Evolutionary conservation across 2,329 filamentous ascomycete genomes (phyloP).

Genomic region (Rutstroemia sp.): DNA sequence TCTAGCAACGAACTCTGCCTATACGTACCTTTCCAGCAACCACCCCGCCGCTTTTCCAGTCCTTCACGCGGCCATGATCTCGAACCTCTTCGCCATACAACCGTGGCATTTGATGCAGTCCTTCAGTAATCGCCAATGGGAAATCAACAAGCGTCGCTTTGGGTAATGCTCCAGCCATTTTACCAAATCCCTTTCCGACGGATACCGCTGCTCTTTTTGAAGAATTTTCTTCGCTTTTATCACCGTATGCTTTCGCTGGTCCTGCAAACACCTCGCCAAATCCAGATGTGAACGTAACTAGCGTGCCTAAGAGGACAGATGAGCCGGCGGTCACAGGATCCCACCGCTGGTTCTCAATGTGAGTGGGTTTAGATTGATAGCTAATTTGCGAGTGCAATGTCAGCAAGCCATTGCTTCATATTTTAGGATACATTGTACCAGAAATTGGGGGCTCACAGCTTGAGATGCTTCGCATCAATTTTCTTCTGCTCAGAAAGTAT

Average conservation of each 20-base stretch:
- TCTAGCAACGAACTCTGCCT: not conserved
- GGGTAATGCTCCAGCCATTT: not conserved
- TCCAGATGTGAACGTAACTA: not conserved
- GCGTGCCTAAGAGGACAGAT: not conserved
- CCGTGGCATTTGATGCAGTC: conserved; percentile 9
- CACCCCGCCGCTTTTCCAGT: conserved; percentile 9
- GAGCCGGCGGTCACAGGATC: not conserved
- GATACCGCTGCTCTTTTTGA: not conserved
- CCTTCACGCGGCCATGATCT: conserved; percentile 7
- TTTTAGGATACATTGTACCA: no score
- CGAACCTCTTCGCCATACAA: conserved; percentile 8
- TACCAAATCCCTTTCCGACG: conserved; percentile 6
- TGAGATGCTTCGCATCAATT: conserved; percentile 13
- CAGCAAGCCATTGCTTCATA: no score
- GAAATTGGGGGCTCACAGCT: conserved; percentile 13
- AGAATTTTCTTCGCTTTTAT: not conserved
- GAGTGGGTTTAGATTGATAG: not conserved
- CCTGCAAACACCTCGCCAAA: not conserved
- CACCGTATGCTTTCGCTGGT: not conserved
- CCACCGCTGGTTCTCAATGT: not conserved
- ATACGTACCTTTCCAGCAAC: conserved; percentile 7
- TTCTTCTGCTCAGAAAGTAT: conserved; percentile 47
- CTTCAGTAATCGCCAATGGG: conserved; percentile 6
- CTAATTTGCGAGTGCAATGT: not conserved
- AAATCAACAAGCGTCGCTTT: conserved; percentile 10